These are phyloP conservation scores for Lippia alba DNA, from an alignment of 305 asterid genomes.

Conservation along the genomic window DNA sequence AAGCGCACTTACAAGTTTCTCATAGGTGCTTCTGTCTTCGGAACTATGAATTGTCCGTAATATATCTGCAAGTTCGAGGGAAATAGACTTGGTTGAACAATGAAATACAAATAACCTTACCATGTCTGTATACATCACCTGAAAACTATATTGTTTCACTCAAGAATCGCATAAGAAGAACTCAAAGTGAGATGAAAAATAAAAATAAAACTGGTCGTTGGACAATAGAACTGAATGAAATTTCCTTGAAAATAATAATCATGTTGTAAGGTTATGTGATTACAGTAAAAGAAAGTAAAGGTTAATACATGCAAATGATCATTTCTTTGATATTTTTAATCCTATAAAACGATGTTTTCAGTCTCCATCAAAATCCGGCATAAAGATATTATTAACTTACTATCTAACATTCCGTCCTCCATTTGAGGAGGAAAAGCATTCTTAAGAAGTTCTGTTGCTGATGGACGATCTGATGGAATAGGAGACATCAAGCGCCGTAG, in stretches of 20 bases:
- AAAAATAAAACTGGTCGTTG: not conserved
- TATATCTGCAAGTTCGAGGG: slow-evolving; percentile 62
- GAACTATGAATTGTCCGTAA: slow-evolving; percentile 83
- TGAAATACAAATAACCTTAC: slow-evolving; percentile 29
- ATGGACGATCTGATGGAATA: slow-evolving; percentile 95
- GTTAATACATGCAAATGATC: not conserved
- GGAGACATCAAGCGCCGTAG: slow-evolving; percentile 73
- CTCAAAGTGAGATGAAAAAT: not conserved
- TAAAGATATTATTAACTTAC: slow-evolving; percentile 56
- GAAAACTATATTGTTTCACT: slow-evolving; percentile 14
- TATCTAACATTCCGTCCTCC: slow-evolving; percentile 87
- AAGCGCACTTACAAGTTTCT: slow-evolving; percentile 79
- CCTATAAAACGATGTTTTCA: not conserved
- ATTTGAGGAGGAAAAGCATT: slow-evolving; percentile 92
- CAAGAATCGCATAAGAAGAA: slow-evolving; percentile 12
- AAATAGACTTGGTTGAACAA: slow-evolving; percentile 33
- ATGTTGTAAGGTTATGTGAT: no score
- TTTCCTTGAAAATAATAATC: no score
- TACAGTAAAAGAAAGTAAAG: not conserved
- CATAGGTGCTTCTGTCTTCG: slow-evolving; percentile 78
- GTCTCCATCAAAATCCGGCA: slow-evolving; percentile 24
- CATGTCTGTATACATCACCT: slow-evolving; percentile 25
- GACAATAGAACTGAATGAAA: no score
- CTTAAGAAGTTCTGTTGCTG: slow-evolving; percentile 93
- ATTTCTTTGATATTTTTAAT: not conserved